A percentile compares a stretch with the other conserved stretches of the same genome.
Evolutionary conservation across 495 filamentous ascomycete species (phyloP).

Genomic region (Ascodesmis nigricans): DNA sequence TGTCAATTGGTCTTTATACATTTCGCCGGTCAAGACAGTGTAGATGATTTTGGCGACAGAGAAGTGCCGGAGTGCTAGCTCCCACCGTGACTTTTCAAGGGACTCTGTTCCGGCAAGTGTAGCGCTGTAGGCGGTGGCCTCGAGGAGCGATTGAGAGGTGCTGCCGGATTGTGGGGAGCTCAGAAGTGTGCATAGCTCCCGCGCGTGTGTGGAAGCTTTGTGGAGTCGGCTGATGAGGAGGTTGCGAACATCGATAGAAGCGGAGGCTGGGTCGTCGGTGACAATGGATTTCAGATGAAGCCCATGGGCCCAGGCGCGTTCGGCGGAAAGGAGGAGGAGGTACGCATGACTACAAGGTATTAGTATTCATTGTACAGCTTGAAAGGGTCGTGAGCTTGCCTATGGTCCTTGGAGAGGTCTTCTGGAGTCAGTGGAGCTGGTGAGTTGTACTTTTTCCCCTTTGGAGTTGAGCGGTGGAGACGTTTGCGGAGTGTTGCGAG

Average conservation of each 20-base stretch:
- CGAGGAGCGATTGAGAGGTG: conserved; percentile 48
- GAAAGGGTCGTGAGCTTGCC: conserved; percentile 31
- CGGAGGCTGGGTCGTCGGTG: conserved; percentile 52
- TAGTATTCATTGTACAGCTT: conserved; percentile 10
- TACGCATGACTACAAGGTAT: conserved; percentile 41
- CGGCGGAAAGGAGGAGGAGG: conserved; percentile 60
- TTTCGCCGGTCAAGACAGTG: conserved; percentile 42
- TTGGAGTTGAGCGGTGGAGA: conserved; percentile 57
- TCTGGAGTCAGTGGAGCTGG: conserved; percentile 51
- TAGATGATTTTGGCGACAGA: conserved; percentile 67
- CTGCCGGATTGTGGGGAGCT: conserved; percentile 36
- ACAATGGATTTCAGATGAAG: conserved; percentile 81
- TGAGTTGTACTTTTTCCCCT: conserved; percentile 59
- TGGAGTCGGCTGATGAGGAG: conserved; percentile 73
- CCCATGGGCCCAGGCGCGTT: conserved; percentile 89
- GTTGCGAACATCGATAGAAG: conserved; percentile 54
- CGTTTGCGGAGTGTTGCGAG: conserved; percentile 67
- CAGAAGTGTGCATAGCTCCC: conserved; percentile 43
- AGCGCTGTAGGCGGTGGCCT: conserved; percentile 65
- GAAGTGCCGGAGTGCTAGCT: conserved; percentile 50
- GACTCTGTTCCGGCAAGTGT: conserved; percentile 49
- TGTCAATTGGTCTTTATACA: conserved; percentile 64
- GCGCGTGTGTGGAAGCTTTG: conserved; percentile 52
- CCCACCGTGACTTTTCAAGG: conserved; percentile 77
- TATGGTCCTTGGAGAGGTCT: conserved; percentile 52